Evolutionary conservation across 768 basidiomycete species (phyloP), one percentile per base, ranked within the genome.

Genomic region (Rhizopogon salebrosus): DNA sequence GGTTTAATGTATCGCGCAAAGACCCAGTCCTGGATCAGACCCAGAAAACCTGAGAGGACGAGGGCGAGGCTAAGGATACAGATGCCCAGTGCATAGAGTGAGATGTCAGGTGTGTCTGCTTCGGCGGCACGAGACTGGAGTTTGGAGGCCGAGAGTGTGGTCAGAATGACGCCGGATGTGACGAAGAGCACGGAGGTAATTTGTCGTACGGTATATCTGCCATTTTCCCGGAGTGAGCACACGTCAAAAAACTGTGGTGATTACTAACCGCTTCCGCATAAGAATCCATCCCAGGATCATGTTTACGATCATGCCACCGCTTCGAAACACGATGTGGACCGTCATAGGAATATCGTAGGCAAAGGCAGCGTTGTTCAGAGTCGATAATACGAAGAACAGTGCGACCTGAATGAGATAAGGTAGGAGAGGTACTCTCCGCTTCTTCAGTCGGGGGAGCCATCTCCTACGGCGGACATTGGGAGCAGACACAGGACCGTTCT

Each of bases 291-390:
- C 92, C 46, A 94, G 76, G 13, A 87, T 26, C 83, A 98, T 86
- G 60, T 85, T 92, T 26, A 94, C 75, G 29, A 92, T 80, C 51
- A 95, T 72, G 0, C 93, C 94, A 0, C 89, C 93, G 59, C 89
- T 92, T 38, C 94, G 79, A 64, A 95, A 95, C 55, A 98, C 88
- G 66, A 98, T 95, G 69, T 98, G 94, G 1, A 98, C 86, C 0
- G 89, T 72, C 83, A 97, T 92, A 20, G 95, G 93, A 54, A 97
- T 86, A 37, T 78, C 69, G 64, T 87, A 93, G 6, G 79, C 87
- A 63, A 98, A 95, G 1, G 92, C 93, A n/a, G 80, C 82, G 71
- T 95, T 97, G 67, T 97, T 98, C 58, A 98, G 73, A 55, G 89
- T 64, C 6, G 90, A 93, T 48, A 92, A 76, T 4, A 77, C 66